Evolutionary conservation across 2,329 filamentous ascomycete species (phyloP), one percentile per base, ranked within the genome.

Genomic region (Hirsutella thompsonii): DNA sequence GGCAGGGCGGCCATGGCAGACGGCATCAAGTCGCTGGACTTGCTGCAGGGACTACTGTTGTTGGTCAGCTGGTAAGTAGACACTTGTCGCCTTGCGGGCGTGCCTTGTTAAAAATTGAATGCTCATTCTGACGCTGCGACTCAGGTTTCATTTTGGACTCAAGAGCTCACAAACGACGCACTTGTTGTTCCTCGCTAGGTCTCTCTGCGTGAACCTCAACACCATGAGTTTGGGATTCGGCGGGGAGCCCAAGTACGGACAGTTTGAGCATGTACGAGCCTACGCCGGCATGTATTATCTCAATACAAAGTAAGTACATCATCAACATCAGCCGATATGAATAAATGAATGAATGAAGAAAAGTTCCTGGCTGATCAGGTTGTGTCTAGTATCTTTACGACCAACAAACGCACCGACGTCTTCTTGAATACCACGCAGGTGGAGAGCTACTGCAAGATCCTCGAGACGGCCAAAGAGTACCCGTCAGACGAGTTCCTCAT

Each of bases 261-360:
- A 54, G 19, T 46, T 71, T 9, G 66, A 72, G 42, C 53, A 62
- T 36, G 62, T 70, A 54, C 58, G 70, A 36, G 66, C 68, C 0
- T 70, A 68, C 49, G 60, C 61, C 1, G 69, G 67, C 2, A 67
- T 65, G 4, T 74, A 70, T 43, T 73, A 72, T 41, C 47, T 72
- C 4, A 67, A 69, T 23, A 68, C 68, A 6, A 48, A 68, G 67
- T 70, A 44, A 50, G 66, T 56, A n/a, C n/a, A n/a, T n/a, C n/a
- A n/a, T n/a, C n/a, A n/a, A n/a, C n/a, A n/a, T n/a, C n/a, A n/a
- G n/a, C n/a, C n/a, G n/a, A n/a, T n/a, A n/a, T n/a, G n/a, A n/a
- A n/a, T n/a, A n/a, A n/a, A n/a, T n/a, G n/a, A n/a, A n/a, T n/a
- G n/a, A n/a, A n/a, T n/a, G n/a, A n/a, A n/a, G n/a, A n/a, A n/a